Base-by-base conservation (phyloP, 1,284 basidiomycete genomes). In the Pseudozyma thailandica region DNA sequence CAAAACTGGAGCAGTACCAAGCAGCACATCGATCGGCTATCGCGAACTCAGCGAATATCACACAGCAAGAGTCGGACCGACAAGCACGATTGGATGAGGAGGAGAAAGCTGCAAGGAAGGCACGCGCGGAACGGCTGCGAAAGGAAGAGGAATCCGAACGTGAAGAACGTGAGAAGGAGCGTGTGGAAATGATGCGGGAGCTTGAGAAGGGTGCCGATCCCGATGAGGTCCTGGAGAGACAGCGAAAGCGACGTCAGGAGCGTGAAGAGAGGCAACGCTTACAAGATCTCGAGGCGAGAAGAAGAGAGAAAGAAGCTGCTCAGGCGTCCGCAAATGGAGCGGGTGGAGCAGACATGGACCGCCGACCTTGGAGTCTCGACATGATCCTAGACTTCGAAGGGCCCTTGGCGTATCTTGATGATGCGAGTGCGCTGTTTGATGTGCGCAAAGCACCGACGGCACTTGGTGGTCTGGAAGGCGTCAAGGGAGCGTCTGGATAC, bases 1-100 rank as follows among this genome's bases (percentile, higher is more conserved):
- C 88, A 9, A 89, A 90, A 35, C 91, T 98, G 53, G 87, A 88
- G 2, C 87, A 87, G 49, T 94, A 92, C 83, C 89, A 91, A 48
- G 87, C 87, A 23, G 71, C 74, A 25, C 75, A 79, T 27, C 70
- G 75, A 30, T 61, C 71, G 1, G 50, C 65, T 31, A 77, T 80
- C 30, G 71, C 69, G 9, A 63, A 46, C 42, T 68, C 74, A 20
- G 71, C 69, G 12, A 62, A 74, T 25, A 61, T 66, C 21, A 62
- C 71, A 15, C 72, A 72, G 54, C 72, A 70, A 45, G 79, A 81
- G 47, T 74, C 75, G 15, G 65, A 76, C 30, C 38, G 51, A 37
- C 71, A 77, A 43, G 62, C 60, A n/a, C 58, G 63, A 3, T 8
- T 58, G 26, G 81, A 82, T 48, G 66, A 77, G 26, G 71, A 60